Evolutionary conservation across 192 early-diverging fungal genomes (phyloP).

Genomic region (Phlyctochytrium arcticum): DNA sequence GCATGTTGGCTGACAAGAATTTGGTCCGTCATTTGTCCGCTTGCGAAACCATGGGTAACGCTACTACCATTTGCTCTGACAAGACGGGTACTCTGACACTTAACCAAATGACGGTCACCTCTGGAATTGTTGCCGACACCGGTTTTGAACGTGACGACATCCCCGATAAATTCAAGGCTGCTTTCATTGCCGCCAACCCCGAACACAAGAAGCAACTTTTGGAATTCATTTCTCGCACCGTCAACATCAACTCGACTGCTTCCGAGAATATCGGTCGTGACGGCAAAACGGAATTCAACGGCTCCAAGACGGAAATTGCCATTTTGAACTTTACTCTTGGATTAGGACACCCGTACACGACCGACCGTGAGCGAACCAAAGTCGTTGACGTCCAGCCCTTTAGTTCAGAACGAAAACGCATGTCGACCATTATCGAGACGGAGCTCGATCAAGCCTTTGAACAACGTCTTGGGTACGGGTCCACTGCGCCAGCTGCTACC

Average conservation of each 20-base stretch:
- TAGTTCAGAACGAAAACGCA: slow-evolving; percentile 86
- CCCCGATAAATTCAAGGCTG: slow-evolving; percentile 24
- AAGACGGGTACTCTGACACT: slow-evolving; percentile 98
- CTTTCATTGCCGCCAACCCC: background rate
- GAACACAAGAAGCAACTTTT: slow-evolving; percentile 50
- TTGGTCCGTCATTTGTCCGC: slow-evolving; percentile 92
- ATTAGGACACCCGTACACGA: slow-evolving; percentile 57
- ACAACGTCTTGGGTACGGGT: background rate
- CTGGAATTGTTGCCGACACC: slow-evolving; percentile 69
- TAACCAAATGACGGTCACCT: slow-evolving; percentile 97
- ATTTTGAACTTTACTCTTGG: slow-evolving; percentile 72
- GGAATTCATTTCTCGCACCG: slow-evolving; percentile 58
- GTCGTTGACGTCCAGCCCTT: slow-evolving; percentile 83
- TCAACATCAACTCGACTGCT: slow-evolving; percentile 72
- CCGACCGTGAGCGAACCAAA: slow-evolving; percentile 60
- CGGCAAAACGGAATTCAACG: slow-evolving; percentile 50
- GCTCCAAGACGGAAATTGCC: slow-evolving; percentile 95
- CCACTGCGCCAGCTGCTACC: background rate
- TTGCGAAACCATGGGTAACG: slow-evolving; percentile 98
- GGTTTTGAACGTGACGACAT: slow-evolving; percentile 56
- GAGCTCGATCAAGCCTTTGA: slow-evolving; percentile 32
- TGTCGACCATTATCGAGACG: slow-evolving; percentile 78
- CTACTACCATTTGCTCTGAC: slow-evolving; percentile 97
- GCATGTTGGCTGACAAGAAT: slow-evolving; percentile 98
- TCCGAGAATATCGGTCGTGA: slow-evolving; percentile 40